phyloP scores from a whole-genome alignment of 345 rosid species.

The Ailanthus altissimus region DNA sequence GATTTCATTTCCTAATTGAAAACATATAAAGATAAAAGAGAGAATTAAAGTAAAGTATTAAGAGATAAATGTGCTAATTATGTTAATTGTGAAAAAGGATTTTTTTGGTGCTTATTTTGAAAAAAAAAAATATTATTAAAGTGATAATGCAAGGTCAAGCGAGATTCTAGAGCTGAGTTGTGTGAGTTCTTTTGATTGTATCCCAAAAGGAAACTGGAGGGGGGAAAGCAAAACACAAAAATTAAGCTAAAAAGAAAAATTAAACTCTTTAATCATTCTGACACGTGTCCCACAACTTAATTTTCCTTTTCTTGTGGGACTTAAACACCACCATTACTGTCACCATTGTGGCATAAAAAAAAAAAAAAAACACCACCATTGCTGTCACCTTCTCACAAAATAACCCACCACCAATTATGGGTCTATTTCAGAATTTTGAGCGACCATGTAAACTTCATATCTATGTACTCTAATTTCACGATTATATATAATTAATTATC shows the following conservation, averaged over 20 bases:
- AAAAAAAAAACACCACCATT: too few species aligned
- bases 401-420: not conserved
- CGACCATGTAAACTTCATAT: too few species aligned
- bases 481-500: not conserved
- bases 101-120: too few species aligned
- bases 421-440: not conserved
- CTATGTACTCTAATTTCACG: not conserved
- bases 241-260: not conserved
- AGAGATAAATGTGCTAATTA: not conserved
- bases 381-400: not conserved
- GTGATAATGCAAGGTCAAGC: slow-evolving; percentile 21
- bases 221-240: slow-evolving; percentile 4
- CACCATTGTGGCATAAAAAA: too few species aligned
- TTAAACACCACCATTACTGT: slow-evolving; percentile 16
- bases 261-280: not conserved
- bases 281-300: slow-evolving; percentile 18
- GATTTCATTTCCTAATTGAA: too few species aligned
- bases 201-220: slow-evolving; percentile 29
- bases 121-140: not conserved
- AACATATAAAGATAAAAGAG: too few species aligned
- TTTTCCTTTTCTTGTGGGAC: slow-evolving; percentile 26
- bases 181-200: not conserved
- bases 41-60: too few species aligned
- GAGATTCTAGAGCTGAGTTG: slow-evolving; percentile 15
- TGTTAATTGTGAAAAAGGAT: not conserved